A percentile compares a stretch with the other conserved stretches of the same genome.
These are phyloP conservation scores for Eucalyptus lansdowneana DNA, from an alignment of 345 rosid species.

Conservation along the genomic window DNA sequence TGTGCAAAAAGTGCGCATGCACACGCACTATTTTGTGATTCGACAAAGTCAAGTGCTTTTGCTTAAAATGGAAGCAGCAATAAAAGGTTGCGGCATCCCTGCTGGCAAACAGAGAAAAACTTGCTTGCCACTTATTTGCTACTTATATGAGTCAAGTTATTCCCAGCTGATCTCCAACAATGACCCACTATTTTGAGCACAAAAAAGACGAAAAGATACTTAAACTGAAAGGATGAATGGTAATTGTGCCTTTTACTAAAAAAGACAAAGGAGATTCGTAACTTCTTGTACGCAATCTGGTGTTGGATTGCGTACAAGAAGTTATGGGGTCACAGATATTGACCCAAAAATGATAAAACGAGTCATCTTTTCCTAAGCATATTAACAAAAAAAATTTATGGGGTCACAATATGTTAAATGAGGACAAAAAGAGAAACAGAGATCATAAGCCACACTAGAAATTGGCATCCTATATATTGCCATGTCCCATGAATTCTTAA, in stretches of 20 bases:
- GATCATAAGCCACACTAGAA: not conserved
- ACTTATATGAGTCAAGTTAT: not conserved
- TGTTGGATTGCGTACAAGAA: not conserved
- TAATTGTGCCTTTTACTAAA: not conserved
- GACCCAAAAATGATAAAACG: not conserved
- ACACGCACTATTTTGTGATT: not conserved
- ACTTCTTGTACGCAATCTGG: not conserved
- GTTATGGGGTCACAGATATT: too few relatives aligned
- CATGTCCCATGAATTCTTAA: not conserved
- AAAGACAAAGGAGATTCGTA: not conserved
- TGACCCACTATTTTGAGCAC: not conserved
- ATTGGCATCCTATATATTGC: not conserved
- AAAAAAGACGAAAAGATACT: not conserved
- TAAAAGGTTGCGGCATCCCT: not conserved
- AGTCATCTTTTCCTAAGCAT: not conserved
- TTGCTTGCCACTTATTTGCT: not conserved
- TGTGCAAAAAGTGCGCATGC: not conserved
- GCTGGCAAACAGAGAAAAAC: not conserved
- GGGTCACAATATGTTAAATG: not conserved
- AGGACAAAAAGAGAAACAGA: not conserved
- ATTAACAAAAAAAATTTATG: not conserved
- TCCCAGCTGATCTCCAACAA: not conserved
- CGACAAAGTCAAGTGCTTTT: not conserved
- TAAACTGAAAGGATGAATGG: not conserved
- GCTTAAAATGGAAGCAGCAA: not conserved